Conservation (phyloP, 1,139 yeast species). For the Hemisphaericaspora xylofermentans region DNA sequence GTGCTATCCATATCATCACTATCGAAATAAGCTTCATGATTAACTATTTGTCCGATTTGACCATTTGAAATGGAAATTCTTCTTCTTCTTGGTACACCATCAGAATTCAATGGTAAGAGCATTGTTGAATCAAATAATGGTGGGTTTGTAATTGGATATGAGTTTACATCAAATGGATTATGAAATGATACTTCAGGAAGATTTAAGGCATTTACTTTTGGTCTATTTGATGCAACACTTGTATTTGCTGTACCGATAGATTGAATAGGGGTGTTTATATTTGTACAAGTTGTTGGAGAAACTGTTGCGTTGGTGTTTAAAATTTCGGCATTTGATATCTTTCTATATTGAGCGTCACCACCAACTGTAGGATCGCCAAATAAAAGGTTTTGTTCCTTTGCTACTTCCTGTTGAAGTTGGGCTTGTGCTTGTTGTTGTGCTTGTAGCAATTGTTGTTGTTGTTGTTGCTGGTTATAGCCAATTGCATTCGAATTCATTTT, state of each 20-base stretch:
- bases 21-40: constrained; percentile 43
- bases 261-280: not conserved
- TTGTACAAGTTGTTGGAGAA: not conserved
- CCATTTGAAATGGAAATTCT: constrained; percentile 75
- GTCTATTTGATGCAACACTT: not conserved
- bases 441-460: constrained; percentile 1
- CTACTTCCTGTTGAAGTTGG: constrained; percentile 1
- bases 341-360: not conserved
- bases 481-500: constrained; percentile 61
- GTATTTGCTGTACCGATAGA: not conserved
- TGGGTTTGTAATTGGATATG: constrained; percentile 65
- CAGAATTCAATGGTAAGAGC: constrained; percentile 39
- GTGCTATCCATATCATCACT: constrained; percentile 14
- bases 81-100: constrained; percentile 54
- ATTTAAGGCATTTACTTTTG: not conserved
- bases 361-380: not conserved
- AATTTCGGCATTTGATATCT: not conserved
- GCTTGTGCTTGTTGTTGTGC: constrained; percentile 2
- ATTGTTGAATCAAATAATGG: constrained; percentile 60
- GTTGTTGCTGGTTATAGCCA: constrained; percentile 35
- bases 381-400: constrained; percentile 1
- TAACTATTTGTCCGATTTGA: constrained; percentile 68
- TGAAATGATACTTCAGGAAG: constrained; percentile 17
- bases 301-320: not conserved
- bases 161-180: constrained; percentile 41